These are phyloP conservation scores for Annulohypoxylon truncatum DNA, from an alignment of 2,329 filamentous ascomycete species.

Conservation along the genomic window DNA sequence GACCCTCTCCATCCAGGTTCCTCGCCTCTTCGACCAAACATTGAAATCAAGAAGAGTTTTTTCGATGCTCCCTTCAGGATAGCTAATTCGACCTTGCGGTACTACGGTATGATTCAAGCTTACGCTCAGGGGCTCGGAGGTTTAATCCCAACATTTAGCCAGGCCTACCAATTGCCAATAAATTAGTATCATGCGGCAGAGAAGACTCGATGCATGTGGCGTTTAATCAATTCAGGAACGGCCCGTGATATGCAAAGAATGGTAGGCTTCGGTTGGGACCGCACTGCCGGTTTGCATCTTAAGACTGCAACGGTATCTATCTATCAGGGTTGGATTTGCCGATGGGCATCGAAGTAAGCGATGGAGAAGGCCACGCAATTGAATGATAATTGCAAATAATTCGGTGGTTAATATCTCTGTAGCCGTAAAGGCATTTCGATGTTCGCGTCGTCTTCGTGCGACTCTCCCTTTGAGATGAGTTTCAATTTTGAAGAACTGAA, in stretches of 20 bases:
- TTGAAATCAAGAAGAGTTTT: neutral
- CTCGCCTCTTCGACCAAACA: neutral
- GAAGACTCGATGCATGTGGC: constrained; percentile 23
- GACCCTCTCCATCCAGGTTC: constrained; percentile 2
- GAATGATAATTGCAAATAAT: constrained; percentile 31
- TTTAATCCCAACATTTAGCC: constrained; percentile 32
- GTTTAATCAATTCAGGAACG: constrained; percentile 37
- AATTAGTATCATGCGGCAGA: neutral
- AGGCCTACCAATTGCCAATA: constrained; percentile 5
- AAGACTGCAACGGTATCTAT: constrained; percentile 9
- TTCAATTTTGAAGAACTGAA: constrained; percentile 2
- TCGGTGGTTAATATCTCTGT: constrained; percentile 17
- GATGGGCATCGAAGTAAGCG: constrained; percentile 16
- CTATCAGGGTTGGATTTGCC: constrained; percentile 32
- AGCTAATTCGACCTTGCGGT: constrained; percentile 3
- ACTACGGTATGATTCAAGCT: constrained; percentile 36
- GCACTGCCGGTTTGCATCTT: constrained; percentile 23
- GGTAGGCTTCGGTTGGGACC: constrained; percentile 32
- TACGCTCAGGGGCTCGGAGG: constrained; percentile 22
- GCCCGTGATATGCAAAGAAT: constrained; percentile 30
- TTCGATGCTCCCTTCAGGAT: neutral
- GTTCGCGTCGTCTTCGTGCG: constrained; percentile 22
- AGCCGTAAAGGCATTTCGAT: constrained; percentile 25
- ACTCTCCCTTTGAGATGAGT: constrained; percentile 6
- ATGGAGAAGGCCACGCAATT: constrained; percentile 36